Evolutionary conservation across 1,284 basidiomycete species (phyloP).

Genomic region (Trichosporon sp.): DNA sequence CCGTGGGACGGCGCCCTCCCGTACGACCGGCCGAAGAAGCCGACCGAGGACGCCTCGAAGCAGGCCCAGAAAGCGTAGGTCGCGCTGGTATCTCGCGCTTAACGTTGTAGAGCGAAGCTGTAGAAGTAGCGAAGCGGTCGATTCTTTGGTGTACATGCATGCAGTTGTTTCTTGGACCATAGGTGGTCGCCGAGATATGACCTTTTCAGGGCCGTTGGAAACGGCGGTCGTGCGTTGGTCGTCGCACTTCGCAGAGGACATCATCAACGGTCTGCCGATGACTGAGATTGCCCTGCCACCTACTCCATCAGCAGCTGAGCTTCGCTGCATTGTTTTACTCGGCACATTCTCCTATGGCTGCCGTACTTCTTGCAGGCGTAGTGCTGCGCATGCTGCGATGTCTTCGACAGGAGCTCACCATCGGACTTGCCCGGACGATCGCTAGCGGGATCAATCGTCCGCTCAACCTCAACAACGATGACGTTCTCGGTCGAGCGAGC

Average conservation of each 20-base stretch:
- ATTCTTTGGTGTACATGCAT: background rate
- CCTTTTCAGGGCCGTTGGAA: background rate
- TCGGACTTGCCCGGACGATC: background rate
- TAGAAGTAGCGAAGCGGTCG: background rate
- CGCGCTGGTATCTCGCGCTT: background rate
- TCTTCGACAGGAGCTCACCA: no score
- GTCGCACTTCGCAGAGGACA: background rate
- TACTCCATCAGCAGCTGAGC: no score
- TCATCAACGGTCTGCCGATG: no score
- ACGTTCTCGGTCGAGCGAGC: background rate
- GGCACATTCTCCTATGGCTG: no score
- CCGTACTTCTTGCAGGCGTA: no score
- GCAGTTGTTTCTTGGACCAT: background rate
- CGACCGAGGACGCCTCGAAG: background rate
- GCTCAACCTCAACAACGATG: background rate
- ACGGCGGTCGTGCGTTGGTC: background rate
- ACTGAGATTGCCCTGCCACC: no score
- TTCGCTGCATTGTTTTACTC: no score
- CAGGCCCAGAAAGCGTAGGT: background rate
- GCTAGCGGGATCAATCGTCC: background rate
- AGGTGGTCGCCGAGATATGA: background rate
- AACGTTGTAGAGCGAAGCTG: background rate
- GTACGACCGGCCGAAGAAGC: conserved; percentile 6
- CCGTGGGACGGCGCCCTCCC: conserved; percentile 7
- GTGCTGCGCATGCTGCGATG: no score